Evolutionary conservation across 192 early-diverging fungal species (phyloP), one percentile per base, ranked within the genome.

Genomic region (Coemansia sp.): DNA sequence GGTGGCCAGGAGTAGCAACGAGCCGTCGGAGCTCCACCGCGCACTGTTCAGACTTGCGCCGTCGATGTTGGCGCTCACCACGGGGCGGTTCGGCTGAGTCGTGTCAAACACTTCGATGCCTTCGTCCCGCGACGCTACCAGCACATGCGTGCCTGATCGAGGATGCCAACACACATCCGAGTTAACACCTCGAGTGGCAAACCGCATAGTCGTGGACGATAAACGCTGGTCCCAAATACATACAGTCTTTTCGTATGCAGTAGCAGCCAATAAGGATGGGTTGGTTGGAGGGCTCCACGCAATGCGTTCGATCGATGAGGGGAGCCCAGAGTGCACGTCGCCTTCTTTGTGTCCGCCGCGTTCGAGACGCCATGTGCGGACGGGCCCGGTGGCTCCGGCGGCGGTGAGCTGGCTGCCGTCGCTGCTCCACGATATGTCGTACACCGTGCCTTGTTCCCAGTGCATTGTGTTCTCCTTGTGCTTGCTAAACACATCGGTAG

Each of bases 311-410:
- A 80, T 75, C 14, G 65, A 48, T 10, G 17, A 52, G 25, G 68
- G 65, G 7, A 80, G 39, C 0, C 60, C 65, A 26, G 64, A 61
- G 45, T 74, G 65, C 27, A 68, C 77, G 41, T 80, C 77, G 65
- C 77, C 77, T 21, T 80, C 77, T 27, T 80, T 80, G 59, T 80
- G 77, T 4, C 77, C 77, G 51, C 77, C 72, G 14, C 72, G 67
- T 19, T 65, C 72, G 1, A 80, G 63, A 2, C 77, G 52, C 77
- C 77, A 80, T 6, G 72, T 62, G 29, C 77, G 64, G 22, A 66
- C 67, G 1, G 64, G 57, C 9, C 72, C 77, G 27, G 67, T 74
- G 14, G 72, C 39, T 0, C 71, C 77, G 0, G 65, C 65, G 4
- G 77, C 77, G 11, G 72, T 75, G n/a, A 80, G 62, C 19, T 65